Percentiles rank a stretch among this genome's conserved stretches.
Evolutionary conservation across 2,329 filamentous ascomycete species (phyloP).

Genomic region (Colletotrichum spaethianum): DNA sequence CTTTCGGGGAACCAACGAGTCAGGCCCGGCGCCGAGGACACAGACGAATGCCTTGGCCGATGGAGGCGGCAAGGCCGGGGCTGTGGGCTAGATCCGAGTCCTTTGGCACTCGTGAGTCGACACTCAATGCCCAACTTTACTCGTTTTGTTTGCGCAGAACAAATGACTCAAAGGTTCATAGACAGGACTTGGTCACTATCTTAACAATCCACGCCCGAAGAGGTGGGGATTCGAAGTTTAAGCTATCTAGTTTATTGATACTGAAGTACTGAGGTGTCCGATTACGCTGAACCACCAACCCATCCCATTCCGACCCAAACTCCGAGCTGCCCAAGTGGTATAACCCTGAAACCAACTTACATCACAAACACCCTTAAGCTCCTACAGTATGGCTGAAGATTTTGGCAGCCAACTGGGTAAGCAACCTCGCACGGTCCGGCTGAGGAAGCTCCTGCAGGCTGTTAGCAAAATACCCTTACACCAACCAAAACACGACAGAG

Average conservation of each 20-base stretch:
- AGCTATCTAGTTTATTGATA: constrained; percentile 24
- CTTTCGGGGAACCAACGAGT: too few species aligned
- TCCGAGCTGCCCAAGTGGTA: constrained; percentile 27
- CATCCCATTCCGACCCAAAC: constrained; percentile 24
- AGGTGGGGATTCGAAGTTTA: too few species aligned
- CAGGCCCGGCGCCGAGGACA: too few species aligned
- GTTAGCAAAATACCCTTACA: constrained; percentile 4
- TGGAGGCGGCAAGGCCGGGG: background rate
- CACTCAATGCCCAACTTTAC: too few species aligned
- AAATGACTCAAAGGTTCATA: background rate
- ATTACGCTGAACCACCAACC: constrained; percentile 6
- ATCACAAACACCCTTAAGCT: constrained; percentile 48
- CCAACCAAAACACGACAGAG: background rate
- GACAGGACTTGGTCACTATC: too few species aligned
- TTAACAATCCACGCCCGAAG: background rate
- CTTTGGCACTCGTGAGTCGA: background rate
- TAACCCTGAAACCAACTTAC: constrained; percentile 2
- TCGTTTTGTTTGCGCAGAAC: too few species aligned
- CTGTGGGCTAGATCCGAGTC: background rate
- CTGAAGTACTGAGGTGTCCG: constrained; percentile 5
- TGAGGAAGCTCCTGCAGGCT: constrained; percentile 80
- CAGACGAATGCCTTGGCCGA: too few species aligned
- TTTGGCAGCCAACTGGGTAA: constrained; percentile 87
- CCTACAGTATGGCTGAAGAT: constrained; percentile 87
- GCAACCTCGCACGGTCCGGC: constrained; percentile 82